These are phyloP conservation scores for Globisporangium acanthophoron DNA, from an alignment of 352 stramenopile genomes.

Conservation along the genomic window DNA sequence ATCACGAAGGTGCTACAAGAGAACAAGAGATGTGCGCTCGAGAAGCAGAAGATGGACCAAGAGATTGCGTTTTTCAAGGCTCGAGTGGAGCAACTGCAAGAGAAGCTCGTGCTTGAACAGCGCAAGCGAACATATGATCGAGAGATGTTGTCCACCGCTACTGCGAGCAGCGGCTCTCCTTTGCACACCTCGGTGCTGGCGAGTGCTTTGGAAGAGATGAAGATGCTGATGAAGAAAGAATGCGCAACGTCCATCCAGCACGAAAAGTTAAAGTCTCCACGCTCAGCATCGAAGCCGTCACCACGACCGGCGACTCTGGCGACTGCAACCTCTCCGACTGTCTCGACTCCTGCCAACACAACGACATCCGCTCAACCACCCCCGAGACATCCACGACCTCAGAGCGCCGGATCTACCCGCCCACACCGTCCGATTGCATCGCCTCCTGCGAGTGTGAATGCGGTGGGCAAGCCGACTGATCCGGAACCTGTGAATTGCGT, in stretches of 20 bases:
- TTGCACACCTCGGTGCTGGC: constrained; percentile 20
- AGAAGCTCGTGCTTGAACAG: constrained; percentile 35
- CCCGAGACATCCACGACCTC: neutral
- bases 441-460: neutral
- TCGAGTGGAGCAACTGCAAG: constrained; percentile 33
- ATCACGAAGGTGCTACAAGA: constrained; percentile 35
- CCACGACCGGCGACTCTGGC: neutral
- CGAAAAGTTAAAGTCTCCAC: constrained; percentile 24
- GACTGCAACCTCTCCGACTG: neutral
- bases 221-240: constrained; percentile 24
- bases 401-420: constrained; percentile 13
- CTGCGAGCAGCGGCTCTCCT: constrained; percentile 7
- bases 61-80: constrained; percentile 33
- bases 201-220: constrained; percentile 37
- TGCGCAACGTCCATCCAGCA: constrained; percentile 21
- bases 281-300: constrained; percentile 6
- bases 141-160: constrained; percentile 11
- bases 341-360: neutral
- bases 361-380: constrained; percentile 1
- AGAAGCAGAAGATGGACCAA: constrained; percentile 48
- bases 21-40: constrained; percentile 23
- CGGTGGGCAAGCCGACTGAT: neutral
- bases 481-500: neutral
- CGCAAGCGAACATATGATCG: constrained; percentile 53
- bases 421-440: neutral